Conservation (phyloP, 2,329 filamentous ascomycete species). For the Westerdykella ornata region DNA sequence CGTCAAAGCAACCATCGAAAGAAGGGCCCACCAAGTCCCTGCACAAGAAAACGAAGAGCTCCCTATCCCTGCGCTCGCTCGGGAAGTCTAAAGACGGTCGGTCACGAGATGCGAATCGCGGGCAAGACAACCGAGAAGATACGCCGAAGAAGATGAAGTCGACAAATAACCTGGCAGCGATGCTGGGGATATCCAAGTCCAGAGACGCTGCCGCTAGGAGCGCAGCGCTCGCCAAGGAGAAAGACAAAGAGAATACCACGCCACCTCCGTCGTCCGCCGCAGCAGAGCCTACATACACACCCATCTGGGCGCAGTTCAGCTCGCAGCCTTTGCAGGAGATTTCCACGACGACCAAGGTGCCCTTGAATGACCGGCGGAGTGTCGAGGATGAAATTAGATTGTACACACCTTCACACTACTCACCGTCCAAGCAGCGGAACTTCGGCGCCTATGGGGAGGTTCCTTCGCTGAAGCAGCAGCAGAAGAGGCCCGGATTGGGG, state of each 20-base stretch:
- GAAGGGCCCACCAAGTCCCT: conserved; percentile 33
- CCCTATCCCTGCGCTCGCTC: conserved; percentile 48
- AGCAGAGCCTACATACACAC: conserved; percentile 47
- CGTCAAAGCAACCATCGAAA: conserved; percentile 31
- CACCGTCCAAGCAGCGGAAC: conserved; percentile 56
- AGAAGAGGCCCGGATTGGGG: conserved; percentile 26
- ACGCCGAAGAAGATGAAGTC: conserved; percentile 71
- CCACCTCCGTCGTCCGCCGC: conserved; percentile 49
- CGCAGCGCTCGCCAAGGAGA: conserved; percentile 28
- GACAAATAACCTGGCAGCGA: conserved; percentile 68
- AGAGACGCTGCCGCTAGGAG: conserved; percentile 42
- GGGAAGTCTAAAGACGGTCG: conserved; percentile 42
- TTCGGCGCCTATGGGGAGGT: conserved; percentile 48
- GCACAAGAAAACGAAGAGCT: conserved; percentile 51
- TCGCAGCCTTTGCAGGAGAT: conserved; percentile 30
- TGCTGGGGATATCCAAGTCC: conserved; percentile 65
- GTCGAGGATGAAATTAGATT: conserved; percentile 51
- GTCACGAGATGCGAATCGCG: conserved; percentile 23
- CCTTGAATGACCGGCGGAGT: conserved; percentile 40
- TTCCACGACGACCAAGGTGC: conserved; percentile 38
- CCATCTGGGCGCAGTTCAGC: conserved; percentile 75
- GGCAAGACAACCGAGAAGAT: conserved; percentile 23
- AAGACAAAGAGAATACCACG: conserved; percentile 76
- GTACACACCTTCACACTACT: conserved; percentile 55
- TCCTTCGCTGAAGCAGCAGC: conserved; percentile 25